Evolutionary conservation across 164 flowering plant genomes (phyloP), one percentile per base, ranked within the genome.

Genomic region (Liriodendron chinense): DNA sequence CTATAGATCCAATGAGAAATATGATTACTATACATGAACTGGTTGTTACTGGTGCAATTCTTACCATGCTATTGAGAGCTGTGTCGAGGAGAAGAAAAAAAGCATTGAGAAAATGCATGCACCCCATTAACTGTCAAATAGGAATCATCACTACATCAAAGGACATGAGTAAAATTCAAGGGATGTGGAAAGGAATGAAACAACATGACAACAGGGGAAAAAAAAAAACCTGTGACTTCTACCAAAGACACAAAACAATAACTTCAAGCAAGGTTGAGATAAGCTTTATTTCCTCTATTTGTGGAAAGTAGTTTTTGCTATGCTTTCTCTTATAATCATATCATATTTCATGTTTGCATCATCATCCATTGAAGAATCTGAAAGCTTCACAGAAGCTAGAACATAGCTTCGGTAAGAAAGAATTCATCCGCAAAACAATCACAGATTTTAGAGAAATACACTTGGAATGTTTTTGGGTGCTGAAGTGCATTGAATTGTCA

Each of bases 61-160:
- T 91, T 81, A 90, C 96, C 78, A 90, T 84, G 80, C 79, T 87
- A 78, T 88, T 92, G 72, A 90, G 74, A 67, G 83, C 47, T 4
- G 88, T 79, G 49, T 92, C 96, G 1, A 90, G 79, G n/a, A 92
- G 79, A 65, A 90, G 90, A 76, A 90, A 87, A 61, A 83, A 72
- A 26, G 82, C 79, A 80, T 92, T 92, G 78, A 90, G 74, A 63
- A 82, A 53, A 80, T 92, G 94, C 91, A 90, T 88, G 85, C 88
- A 84, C 16, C 85, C 90, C 86, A 83, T 84, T 79, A 90, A 75
- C 96, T 90, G 91, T 75, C 77, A 81, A 75, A 53, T 63, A 78
- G 50, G 16, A 9, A 48, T 67, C 43, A 68, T 22, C 75, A 72
- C n/a, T 12, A 72, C 68, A 69, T 69, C 22, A 78, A 71, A 43